Evolutionary conservation across 768 basidiomycete species (phyloP).

Genomic region (Inosperma sp.): DNA sequence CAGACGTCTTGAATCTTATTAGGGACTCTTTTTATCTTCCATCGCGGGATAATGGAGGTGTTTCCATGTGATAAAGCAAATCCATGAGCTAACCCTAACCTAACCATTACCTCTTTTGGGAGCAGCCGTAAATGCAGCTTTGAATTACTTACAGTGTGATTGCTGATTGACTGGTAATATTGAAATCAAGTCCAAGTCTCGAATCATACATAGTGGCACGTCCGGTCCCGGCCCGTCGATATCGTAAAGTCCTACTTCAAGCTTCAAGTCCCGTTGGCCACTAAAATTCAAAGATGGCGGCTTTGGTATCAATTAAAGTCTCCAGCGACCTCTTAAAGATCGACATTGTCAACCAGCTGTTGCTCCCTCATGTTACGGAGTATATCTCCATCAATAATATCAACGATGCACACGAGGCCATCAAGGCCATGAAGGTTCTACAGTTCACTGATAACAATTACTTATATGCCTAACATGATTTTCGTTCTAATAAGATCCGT

Average conservation of each 20-base stretch:
- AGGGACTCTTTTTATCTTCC: background rate
- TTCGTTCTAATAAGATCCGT: slow-evolving; percentile 43
- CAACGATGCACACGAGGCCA: slow-evolving; percentile 87
- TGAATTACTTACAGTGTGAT: too few species aligned
- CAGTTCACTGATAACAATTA: slow-evolving; percentile 5
- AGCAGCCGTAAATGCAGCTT: too few species aligned
- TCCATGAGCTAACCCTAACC: too few species aligned
- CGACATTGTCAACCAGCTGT: slow-evolving; percentile 87
- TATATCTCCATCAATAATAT: slow-evolving; percentile 64
- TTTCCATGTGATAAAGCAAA: slow-evolving; percentile 27
- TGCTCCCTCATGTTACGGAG: slow-evolving; percentile 71
- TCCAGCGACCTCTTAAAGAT: slow-evolving; percentile 40
- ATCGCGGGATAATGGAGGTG: background rate
- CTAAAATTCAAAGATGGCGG: slow-evolving; percentile 19
- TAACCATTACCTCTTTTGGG: too few species aligned
- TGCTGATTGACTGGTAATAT: too few species aligned
- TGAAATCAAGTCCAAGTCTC: too few species aligned
- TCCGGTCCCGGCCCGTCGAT: too few species aligned
- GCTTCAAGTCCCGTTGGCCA: too few species aligned
- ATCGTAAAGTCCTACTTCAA: too few species aligned
- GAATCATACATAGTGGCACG: too few species aligned
- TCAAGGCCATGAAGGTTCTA: slow-evolving; percentile 88
- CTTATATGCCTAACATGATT: background rate
- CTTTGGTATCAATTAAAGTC: slow-evolving; percentile 40
- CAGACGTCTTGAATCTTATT: slow-evolving; percentile 10